Conservation (phyloP, 148 eudicot genomes). For the Spergularia marina region DNA sequence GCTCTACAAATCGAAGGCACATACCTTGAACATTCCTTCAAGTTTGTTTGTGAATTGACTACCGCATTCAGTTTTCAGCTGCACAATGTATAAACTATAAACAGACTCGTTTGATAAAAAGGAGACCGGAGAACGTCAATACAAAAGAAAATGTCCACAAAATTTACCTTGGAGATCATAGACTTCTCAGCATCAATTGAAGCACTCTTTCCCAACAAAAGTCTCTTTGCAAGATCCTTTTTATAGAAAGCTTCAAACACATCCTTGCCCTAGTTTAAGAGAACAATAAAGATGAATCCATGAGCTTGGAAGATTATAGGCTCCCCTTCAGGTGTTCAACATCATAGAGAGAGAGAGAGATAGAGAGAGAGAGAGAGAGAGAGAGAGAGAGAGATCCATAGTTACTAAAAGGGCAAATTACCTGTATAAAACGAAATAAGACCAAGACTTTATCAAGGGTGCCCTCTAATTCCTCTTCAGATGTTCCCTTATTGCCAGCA, state of each 20-base stretch:
- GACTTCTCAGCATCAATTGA: constrained; percentile 99
- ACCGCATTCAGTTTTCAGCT: constrained; percentile 98
- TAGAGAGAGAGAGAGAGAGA: no score
- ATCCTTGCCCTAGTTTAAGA: constrained; percentile 77
- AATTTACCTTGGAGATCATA: constrained; percentile 83
- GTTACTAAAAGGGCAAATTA: constrained; percentile 18
- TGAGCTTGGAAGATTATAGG: not conserved
- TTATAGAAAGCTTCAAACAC: constrained; percentile 98
- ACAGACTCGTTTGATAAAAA: constrained; percentile 23
- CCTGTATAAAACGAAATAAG: constrained; percentile 94
- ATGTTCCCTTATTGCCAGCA: constrained; percentile 98
- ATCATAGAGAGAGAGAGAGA: not conserved
- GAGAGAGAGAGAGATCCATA: not conserved
- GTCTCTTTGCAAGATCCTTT: constrained; percentile 96
- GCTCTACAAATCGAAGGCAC: constrained; percentile 16
- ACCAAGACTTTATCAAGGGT: constrained; percentile 94
- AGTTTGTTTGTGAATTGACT: constrained; percentile 98
- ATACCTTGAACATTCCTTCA: constrained; percentile 99
- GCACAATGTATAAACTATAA: constrained; percentile 31
- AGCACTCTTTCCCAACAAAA: constrained; percentile 92
- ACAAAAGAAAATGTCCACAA: not conserved
- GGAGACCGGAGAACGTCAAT: not conserved
- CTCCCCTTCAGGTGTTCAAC: not conserved
- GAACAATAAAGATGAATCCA: constrained; percentile 5
- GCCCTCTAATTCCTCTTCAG: constrained; percentile 97